Conservation (phyloP, 1,284 basidiomycete genomes). For the Earliella scabrosa region DNA sequence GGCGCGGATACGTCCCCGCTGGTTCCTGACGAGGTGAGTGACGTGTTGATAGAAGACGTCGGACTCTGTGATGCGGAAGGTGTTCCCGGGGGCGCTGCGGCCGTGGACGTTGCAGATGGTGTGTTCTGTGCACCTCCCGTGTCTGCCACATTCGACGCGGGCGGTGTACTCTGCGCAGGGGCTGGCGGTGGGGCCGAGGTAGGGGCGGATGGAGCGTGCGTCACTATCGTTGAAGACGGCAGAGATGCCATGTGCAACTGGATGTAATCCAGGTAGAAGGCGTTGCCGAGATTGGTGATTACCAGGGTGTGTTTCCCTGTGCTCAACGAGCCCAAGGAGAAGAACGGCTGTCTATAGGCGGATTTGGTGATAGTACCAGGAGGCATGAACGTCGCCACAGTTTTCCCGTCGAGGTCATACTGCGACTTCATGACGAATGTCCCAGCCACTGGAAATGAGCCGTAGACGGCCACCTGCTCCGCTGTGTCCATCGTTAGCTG, state of each 20-base stretch:
- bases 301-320: slow-evolving; percentile 1
- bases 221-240: too few relatives aligned
- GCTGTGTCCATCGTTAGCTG: too few relatives aligned
- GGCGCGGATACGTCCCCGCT: too few relatives aligned
- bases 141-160: too few relatives aligned
- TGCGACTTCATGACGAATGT: background rate
- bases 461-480: background rate
- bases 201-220: too few relatives aligned
- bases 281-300: background rate
- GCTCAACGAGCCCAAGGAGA: background rate
- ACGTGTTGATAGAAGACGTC: too few relatives aligned
- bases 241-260: background rate
- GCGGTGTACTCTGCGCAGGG: too few relatives aligned
- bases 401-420: background rate
- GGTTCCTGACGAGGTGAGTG: too few relatives aligned
- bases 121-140: too few relatives aligned
- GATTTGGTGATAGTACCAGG: background rate
- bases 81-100: too few relatives aligned
- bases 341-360: background rate
- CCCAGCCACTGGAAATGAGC: background rate
- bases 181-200: background rate
- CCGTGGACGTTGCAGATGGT: too few relatives aligned
- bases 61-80: too few relatives aligned
- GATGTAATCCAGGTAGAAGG: slow-evolving; percentile 1
- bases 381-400: background rate